Conservation (phyloP, 2,329 filamentous ascomycete species). For the Aspergillus fumigatus region DNA sequence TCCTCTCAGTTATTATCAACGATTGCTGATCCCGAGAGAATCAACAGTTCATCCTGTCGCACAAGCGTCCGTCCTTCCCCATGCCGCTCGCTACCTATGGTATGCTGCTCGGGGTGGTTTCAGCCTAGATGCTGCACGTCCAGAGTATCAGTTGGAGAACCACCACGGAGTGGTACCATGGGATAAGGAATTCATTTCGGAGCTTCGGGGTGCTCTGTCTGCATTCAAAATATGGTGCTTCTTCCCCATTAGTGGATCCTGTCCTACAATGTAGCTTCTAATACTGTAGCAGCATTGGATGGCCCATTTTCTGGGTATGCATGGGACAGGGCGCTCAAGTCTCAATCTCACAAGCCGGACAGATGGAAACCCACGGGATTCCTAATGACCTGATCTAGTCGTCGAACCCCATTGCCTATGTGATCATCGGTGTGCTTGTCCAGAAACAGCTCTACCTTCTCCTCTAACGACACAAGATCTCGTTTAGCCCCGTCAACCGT, state of each 20-base stretch:
- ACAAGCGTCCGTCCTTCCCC: background rate
- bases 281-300: conserved; percentile 1
- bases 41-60: background rate
- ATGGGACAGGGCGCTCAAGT: conserved; percentile 17
- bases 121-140: background rate
- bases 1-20: background rate
- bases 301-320: conserved; percentile 14
- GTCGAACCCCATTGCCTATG: conserved; percentile 56
- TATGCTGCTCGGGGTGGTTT: background rate
- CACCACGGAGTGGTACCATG: background rate
- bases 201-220: background rate
- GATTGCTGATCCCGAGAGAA: background rate
- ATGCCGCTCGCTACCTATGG: background rate
- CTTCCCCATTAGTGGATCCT: background rate
- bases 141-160: background rate
- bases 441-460: conserved; percentile 52
- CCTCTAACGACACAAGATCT: conserved; percentile 48
- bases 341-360: conserved; percentile 46
- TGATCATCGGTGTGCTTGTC: conserved; percentile 54
- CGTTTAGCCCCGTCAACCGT: conserved; percentile 54
- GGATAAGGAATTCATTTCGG: conserved; percentile 1
- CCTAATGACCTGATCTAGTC: conserved; percentile 59
- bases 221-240: background rate
- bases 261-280: background rate
- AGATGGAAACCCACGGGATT: conserved; percentile 50